Conservation (phyloP, 2,329 filamentous ascomycete species). For the Aspergillus aculeatinus region DNA sequence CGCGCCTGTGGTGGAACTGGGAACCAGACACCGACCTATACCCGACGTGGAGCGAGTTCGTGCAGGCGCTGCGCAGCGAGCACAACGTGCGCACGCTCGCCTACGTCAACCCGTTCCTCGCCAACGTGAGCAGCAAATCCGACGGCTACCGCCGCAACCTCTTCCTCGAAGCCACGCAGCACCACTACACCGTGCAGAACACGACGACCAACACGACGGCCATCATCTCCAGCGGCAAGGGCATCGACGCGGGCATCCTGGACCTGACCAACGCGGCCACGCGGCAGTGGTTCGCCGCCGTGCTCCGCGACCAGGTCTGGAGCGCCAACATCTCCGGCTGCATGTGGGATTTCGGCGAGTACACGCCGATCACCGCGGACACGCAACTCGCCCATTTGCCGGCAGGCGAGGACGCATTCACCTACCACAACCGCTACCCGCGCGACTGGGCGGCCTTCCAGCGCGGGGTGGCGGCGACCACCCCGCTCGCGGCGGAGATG, state of each 20-base stretch:
- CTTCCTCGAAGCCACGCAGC: background rate
- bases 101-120: background rate
- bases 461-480: too few species aligned
- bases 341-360: constrained; percentile 42
- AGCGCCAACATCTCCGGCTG: constrained; percentile 31
- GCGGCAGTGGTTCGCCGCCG: constrained; percentile 33
- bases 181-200: constrained; percentile 26
- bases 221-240: constrained; percentile 38
- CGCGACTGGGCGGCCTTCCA: too few species aligned
- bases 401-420: constrained; percentile 3
- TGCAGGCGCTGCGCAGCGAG: constrained; percentile 8
- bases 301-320: constrained; percentile 23
- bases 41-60: constrained; percentile 37
- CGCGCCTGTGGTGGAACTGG: constrained; percentile 43
- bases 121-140: background rate
- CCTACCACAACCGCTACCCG: constrained; percentile 15
- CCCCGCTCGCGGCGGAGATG: too few species aligned
- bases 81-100: too few species aligned
- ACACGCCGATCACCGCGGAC: constrained; percentile 30
- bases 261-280: constrained; percentile 37
- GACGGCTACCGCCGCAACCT: background rate
- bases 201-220: constrained; percentile 33
- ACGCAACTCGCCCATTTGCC: constrained; percentile 22
- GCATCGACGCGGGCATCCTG: constrained; percentile 38
- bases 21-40: constrained; percentile 37